These are phyloP conservation scores for Phytopythium boreale DNA, from an alignment of 352 stramenopile genomes.

Conservation along the genomic window DNA sequence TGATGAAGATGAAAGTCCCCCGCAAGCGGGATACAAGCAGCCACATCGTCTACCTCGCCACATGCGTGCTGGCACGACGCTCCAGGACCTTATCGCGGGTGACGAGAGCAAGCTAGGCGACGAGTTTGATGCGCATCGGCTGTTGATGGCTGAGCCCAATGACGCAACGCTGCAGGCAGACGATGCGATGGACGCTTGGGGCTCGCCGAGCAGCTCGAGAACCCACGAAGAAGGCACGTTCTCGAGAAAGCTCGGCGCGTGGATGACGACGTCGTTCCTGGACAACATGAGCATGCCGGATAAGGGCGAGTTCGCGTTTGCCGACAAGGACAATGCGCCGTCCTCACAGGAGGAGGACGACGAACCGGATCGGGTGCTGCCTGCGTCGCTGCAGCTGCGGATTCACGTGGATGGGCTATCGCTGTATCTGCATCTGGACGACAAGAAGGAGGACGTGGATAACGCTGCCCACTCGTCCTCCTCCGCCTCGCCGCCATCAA, in stretches of 20 bases:
- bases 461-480: conserved; percentile 22
- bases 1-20: neutral
- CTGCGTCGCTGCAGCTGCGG: conserved; percentile 68
- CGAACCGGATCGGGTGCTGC: conserved; percentile 25
- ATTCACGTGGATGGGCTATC: conserved; percentile 67
- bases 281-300: conserved; percentile 32
- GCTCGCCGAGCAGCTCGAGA: conserved; percentile 11
- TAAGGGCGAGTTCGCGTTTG: conserved; percentile 4
- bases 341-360: conserved; percentile 13
- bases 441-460: conserved; percentile 21
- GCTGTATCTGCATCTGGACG: conserved; percentile 58
- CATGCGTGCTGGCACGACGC: neutral
- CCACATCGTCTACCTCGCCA: neutral
- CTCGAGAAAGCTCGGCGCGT: conserved; percentile 51
- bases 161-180: neutral
- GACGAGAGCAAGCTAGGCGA: conserved; percentile 2
- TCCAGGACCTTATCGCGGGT: neutral
- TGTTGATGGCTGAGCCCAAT: neutral
- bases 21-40: neutral
- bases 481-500: conserved; percentile 20
- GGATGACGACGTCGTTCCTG: conserved; percentile 55
- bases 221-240: conserved; percentile 29
- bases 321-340: conserved; percentile 15
- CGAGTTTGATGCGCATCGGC: neutral
- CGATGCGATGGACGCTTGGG: neutral